Evolutionary conservation across 2,329 filamentous ascomycete species (phyloP), one percentile per base, ranked within the genome.

Genomic region (Aspergillus costaricaensis): DNA sequence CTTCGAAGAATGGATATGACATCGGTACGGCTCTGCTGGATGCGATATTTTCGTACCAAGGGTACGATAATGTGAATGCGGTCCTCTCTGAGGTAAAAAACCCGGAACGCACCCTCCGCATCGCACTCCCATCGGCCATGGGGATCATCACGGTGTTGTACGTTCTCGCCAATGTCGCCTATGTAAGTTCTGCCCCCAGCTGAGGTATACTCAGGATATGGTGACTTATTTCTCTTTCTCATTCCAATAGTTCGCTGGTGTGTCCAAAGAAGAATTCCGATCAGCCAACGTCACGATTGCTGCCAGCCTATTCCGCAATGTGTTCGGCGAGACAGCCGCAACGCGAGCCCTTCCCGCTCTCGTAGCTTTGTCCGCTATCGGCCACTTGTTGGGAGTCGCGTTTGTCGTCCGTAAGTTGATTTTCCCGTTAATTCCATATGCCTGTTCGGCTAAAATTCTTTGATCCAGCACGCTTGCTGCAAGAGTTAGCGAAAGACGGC

Each of bases 101-200:
- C 63, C 84, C 84, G 0, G 77, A 83, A 10, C 78, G 76, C n/a
- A 86, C 84, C 0, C 77, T 87, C 12, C 81, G 81, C 55, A 74
- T 82, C 14, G 83, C 83, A 0, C 80, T 82, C 0, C 82, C 83
- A 1, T 67, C 81, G 0, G 84, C 83, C 0, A 75, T 86, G n/a
- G 71, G 74, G 6, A 73, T 81, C 19, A 80, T 83, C 7, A 79
- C 80, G 1, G 68, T 82, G 7, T 71, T 82, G 0, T 86, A 85
- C 65, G 76, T 85, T 62, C 76, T 84, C n/a, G 77, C 80, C 65
- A 85, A 84, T 64, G 76, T 84, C 12, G 80, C 83, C 7, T 85
- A 85, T 68, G 65, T 67, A 51, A n/a, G 62, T 41, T 1, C 5
- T 39, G 3, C 6, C 9, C 30, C 14, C 9, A 8, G 5, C 3